Evolutionary conservation across 1,284 basidiomycete genomes (phyloP), one percentile per base, ranked within the genome.

Genomic region (Testicularia cyperi): DNA sequence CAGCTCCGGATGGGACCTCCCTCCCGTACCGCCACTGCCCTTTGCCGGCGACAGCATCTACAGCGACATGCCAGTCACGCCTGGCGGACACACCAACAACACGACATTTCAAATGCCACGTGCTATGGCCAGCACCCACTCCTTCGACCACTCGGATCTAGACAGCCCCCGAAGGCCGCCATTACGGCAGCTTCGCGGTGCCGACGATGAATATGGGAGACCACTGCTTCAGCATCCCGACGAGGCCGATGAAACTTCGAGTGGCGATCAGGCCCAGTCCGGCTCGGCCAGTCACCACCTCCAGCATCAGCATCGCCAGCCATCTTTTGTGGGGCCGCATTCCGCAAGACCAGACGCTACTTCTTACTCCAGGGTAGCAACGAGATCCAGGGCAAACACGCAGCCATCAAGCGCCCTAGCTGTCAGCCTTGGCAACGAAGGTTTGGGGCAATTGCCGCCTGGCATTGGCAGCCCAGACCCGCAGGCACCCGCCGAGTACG

Each of bases 401-500:
- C 46, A 45, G 26, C 28, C 31, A 19, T 38, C 46, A n/a, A 54
- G 38, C 8, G 55, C 55, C 1, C 48, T 58, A 7, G 49, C 48
- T 20, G 33, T 43, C 38, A 60, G 54, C 26, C 27, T 53, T 4
- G 57, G 63, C 27, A 43, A 38, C 9, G 49, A 53, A 16, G 53
- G 48, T 6, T 48, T 68, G 2, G 63, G 55, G 13, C 46, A 66
- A 22, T 44, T 69, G 15, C 64, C 70, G 9, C 15, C 45, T 2
- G 66, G 66, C 25, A 54, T 66, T n/a, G 63, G 66, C 16, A 40
- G 44, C 6, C 21, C 49, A 12, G 65, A 68, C 15, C 62, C 68
- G 2, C 45, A 44, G 19, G 53, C 52, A 10, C 70, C 72, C 4
- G 49, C 66, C 27, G 67, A 68, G 15, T 72, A 70, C 27, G 72